A percentile compares a stretch with the other conserved stretches of the same genome.
Conservation (phyloP, 2,329 filamentous ascomycete genomes). For the Botrytis pseudocinerea region DNA sequence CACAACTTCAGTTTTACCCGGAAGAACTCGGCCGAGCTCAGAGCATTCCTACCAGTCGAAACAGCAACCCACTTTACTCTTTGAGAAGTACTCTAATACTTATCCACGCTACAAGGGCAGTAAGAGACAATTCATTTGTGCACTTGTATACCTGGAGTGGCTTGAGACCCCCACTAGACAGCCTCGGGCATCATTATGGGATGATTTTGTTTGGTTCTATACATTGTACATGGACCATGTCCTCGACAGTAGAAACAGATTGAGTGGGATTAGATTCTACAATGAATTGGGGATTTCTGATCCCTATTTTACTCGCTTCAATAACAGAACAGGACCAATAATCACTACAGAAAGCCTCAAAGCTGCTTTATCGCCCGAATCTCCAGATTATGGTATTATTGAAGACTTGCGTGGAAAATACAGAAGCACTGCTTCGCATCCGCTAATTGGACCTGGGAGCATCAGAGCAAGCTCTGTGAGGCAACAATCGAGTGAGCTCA, state of each 20-base stretch:
- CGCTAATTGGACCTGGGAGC: background rate
- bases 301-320: background rate
- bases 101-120: constrained; percentile 50
- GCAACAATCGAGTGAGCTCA: background rate
- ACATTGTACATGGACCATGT: constrained; percentile 41
- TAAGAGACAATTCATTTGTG: constrained; percentile 47
- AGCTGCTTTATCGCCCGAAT: background rate
- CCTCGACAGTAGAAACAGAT: background rate
- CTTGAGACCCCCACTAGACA: constrained; percentile 40
- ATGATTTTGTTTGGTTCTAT: constrained; percentile 54
- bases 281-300: background rate
- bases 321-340: background rate
- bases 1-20: background rate
- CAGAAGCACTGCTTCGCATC: background rate
- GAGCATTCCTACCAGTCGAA: background rate
- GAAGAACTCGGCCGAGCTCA: background rate
- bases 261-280: constrained; percentile 14
- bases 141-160: constrained; percentile 48
- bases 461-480: background rate
- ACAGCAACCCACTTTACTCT: constrained; percentile 29
- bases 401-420: constrained; percentile 5
- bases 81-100: constrained; percentile 43
- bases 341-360: constrained; percentile 8
- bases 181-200: constrained; percentile 50
- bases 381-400: constrained; percentile 3